phyloP scores from a whole-genome alignment of 306 rosid species.

The Crataegus laevigata region DNA sequence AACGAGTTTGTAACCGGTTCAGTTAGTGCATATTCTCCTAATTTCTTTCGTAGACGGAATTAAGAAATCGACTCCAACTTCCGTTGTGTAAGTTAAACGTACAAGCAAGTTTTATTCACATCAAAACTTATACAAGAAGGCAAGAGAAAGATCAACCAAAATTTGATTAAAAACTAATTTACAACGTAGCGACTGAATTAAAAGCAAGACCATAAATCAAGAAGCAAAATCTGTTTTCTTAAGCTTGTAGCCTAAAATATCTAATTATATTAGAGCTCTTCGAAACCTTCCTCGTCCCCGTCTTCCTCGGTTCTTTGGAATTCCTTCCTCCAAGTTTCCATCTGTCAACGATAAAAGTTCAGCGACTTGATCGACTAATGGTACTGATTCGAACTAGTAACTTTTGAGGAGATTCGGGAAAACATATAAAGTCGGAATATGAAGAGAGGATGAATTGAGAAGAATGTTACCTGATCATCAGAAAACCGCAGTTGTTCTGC shows the following conservation, averaged over 20 bases:
- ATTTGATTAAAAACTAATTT: not conserved
- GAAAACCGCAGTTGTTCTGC: conserved; percentile 68
- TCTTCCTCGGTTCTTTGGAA: conserved; percentile 51
- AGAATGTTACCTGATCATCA: conserved; percentile 51
- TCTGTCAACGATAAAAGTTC: conserved; percentile 29
- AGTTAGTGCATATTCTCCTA: too few relatives aligned
- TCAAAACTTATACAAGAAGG: not conserved
- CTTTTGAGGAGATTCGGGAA: not conserved
- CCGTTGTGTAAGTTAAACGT: not conserved
- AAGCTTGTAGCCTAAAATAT: not conserved
- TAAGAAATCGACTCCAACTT: not conserved
- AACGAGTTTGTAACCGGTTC: not conserved
- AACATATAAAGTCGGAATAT: not conserved
- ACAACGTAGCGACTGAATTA: not conserved
- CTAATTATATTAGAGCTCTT: conserved; percentile 36
- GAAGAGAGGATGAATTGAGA: not conserved
- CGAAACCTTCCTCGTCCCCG: conserved; percentile 72
- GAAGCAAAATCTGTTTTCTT: not conserved
- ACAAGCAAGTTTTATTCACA: not conserved
- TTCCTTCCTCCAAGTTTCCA: conserved; percentile 52
- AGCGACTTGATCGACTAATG: not conserved
- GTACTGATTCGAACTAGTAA: not conserved
- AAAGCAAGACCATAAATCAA: not conserved
- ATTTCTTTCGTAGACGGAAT: not conserved
- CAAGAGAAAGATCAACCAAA: not conserved